phyloP scores from a whole-genome alignment of 2,329 filamentous ascomycete species.

The Apiospora kogelbergensis region DNA sequence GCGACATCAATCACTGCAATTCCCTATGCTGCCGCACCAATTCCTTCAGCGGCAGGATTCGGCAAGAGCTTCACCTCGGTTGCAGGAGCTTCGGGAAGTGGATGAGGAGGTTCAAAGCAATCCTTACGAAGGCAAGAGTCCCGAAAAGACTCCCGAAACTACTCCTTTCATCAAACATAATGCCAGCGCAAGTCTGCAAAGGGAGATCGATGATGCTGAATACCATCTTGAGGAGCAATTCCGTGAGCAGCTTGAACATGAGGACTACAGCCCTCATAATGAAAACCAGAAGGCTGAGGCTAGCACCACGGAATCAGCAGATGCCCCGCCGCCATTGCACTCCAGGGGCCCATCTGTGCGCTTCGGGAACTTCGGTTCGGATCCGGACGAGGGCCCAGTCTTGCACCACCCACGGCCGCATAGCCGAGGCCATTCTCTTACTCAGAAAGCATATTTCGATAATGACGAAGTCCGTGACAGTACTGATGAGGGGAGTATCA shows the following conservation, averaged over 20 bases:
- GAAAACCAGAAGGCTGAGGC: conserved; percentile 36
- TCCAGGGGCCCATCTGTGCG: conserved; percentile 46
- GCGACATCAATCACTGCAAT: conserved; percentile 60
- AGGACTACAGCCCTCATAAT: conserved; percentile 70
- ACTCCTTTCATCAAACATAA: conserved; percentile 58
- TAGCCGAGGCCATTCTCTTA: conserved; percentile 69
- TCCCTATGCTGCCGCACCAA: conserved; percentile 55
- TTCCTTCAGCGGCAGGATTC: conserved; percentile 56
- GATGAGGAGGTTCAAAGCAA: conserved; percentile 59
- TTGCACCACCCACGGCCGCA: conserved; percentile 75
- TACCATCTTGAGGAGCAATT: conserved; percentile 82
- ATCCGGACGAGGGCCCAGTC: conserved; percentile 54
- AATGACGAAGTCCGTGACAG: conserved; percentile 46
- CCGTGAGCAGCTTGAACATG: conserved; percentile 75
- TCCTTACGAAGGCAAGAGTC: conserved; percentile 43
- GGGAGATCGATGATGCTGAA: conserved; percentile 81
- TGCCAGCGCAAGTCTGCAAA: conserved; percentile 74
- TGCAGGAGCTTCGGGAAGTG: conserved; percentile 73
- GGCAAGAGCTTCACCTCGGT: conserved; percentile 56
- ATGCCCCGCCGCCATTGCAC: conserved; percentile 32
- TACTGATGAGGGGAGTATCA: conserved; percentile 36
- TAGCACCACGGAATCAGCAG: conserved; percentile 19
- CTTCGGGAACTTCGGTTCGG: conserved; percentile 53
- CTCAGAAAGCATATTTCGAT: conserved; percentile 64
- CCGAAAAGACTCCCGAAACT: conserved; percentile 39